Evolutionary conservation across 257 asterid species (phyloP).

Genomic region (Avicennia marina): DNA sequence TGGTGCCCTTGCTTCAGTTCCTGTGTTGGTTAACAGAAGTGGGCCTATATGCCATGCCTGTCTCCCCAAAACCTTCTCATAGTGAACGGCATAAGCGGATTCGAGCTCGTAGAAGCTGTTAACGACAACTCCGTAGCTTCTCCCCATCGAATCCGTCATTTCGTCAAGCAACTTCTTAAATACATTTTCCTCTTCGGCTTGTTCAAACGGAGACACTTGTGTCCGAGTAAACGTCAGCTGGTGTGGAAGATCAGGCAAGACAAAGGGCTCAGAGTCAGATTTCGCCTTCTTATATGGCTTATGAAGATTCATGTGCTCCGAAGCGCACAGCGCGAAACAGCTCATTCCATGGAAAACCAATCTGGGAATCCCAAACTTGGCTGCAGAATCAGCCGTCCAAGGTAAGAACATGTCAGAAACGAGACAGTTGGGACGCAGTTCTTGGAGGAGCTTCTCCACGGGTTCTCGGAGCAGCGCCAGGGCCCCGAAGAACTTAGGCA

Average conservation of each 20-base stretch:
- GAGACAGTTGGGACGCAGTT: slow-evolving; percentile 28
- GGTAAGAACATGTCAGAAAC: slow-evolving; percentile 44
- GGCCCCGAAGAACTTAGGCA: slow-evolving; percentile 16
- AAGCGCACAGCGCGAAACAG: slow-evolving; percentile 24
- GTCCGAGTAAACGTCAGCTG: slow-evolving; percentile 18
- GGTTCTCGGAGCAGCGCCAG: slow-evolving; percentile 29
- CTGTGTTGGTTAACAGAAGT: slow-evolving; percentile 23
- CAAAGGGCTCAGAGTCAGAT: slow-evolving; percentile 42
- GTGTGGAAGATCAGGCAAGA: slow-evolving; percentile 38
- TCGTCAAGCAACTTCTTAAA: slow-evolving; percentile 4
- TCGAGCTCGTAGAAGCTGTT: slow-evolving; percentile 63
- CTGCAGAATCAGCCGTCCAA: slow-evolving; percentile 43
- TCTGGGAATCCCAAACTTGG: slow-evolving; percentile 41
- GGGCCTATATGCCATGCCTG: slow-evolving; percentile 57
- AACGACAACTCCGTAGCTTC: slow-evolving; percentile 39
- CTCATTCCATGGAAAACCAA: slow-evolving; percentile 38
- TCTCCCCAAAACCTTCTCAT: slow-evolving; percentile 22
- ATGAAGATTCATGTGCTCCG: slow-evolving; percentile 21
- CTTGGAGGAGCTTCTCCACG: slow-evolving; percentile 28
- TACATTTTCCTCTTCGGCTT: neutral
- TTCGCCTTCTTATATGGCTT: slow-evolving; percentile 32
- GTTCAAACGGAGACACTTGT: slow-evolving; percentile 22
- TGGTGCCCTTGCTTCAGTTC: slow-evolving; percentile 10
- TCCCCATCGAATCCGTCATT: slow-evolving; percentile 17
- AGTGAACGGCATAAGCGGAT: slow-evolving; percentile 31